Conservation (phyloP, 768 basidiomycete species). For the Royoungia palumana region DNA sequence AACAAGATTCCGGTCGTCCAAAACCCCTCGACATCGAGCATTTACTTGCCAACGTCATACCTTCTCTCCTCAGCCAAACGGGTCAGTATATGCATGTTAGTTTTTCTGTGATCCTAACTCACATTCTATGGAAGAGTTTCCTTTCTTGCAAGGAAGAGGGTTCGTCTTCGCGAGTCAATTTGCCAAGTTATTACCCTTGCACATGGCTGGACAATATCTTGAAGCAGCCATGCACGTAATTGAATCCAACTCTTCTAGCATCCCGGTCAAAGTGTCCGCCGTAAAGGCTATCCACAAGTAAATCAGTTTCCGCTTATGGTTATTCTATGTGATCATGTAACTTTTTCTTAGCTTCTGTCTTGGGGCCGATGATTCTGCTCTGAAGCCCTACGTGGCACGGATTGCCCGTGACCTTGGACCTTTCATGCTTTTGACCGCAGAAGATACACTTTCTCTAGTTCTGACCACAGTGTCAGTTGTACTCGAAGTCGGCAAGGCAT, state of each 20-base stretch:
- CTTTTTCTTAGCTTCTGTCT: constrained; percentile 59
- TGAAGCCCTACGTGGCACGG: constrained; percentile 63
- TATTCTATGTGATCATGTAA: constrained; percentile 2
- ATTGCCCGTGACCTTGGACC: constrained; percentile 83
- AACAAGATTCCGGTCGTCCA: constrained; percentile 56
- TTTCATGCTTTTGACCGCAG: constrained; percentile 73
- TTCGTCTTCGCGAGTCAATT: constrained; percentile 95
- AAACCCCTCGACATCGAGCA: constrained; percentile 75
- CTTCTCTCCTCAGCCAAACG: constrained; percentile 64
- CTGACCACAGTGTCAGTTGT: constrained; percentile 82
- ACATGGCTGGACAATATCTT: constrained; percentile 81
- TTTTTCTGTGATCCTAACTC: not conserved
- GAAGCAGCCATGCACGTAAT: constrained; percentile 84
- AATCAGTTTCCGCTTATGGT: constrained; percentile 20
- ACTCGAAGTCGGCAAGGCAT: constrained; percentile 66
- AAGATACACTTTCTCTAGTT: constrained; percentile 86
- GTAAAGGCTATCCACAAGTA: constrained; percentile 94
- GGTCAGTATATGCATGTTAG: constrained; percentile 45
- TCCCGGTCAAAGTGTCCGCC: constrained; percentile 93
- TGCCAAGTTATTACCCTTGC: constrained; percentile 64
- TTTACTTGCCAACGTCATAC: constrained; percentile 76
- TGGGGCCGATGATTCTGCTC: constrained; percentile 51
- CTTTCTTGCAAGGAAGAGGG: constrained; percentile 92
- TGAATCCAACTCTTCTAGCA: constrained; percentile 62
- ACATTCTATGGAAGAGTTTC: constrained; percentile 52